Base-by-base conservation (phyloP, 2,329 filamentous ascomycete species). In the Xylaria sp. region DNA sequence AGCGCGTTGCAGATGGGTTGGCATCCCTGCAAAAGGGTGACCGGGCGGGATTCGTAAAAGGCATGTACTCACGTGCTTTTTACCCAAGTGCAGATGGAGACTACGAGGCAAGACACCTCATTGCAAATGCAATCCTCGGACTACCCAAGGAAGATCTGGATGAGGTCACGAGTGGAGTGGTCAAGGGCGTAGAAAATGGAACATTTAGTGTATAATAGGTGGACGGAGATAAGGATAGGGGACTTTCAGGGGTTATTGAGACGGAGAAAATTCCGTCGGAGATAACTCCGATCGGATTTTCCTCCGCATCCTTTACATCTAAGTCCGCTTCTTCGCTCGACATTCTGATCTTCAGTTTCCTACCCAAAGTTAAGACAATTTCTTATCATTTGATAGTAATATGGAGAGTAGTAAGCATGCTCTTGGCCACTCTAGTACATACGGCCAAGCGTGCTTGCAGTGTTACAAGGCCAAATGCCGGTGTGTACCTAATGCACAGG, bases 121-220 rank as follows among this genome's bases (percentile, higher is more conserved):
- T 81, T 15, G 78, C 81, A 2, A 91, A 91, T 69, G 81, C 84
- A 13, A 69, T 81, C 3, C 79, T 92, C 15, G 85, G 82, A 0
- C 77, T 92, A 74, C 85, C 87, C 0, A 78, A 84, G 67, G 90
- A 91, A 76, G 82, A 84, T 59, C 67, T 91, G 61, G 88, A 91
- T 75, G 83, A 87, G 71, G 79, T 80, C 20, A 91, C 86, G 13
- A 55, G 57, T 39, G 39, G 15, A 7, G 62, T 60, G 41, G 51
- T 69, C 9, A 50, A 52, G 41, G 34, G 37, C 28, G 28, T 58
- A 18, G 25, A 54, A 23, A 34, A 56, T 31, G 59, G 54, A 39
- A 52, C 18, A 28, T 39, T 41, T 56, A 50, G 51, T 63, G 4
- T 54, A 25, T 48, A 60, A 25, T 18, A 54, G 25, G 25, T 15